Percentiles rank a stretch among this genome's conserved stretches.
phyloP scores from a whole-genome alignment of 495 filamentous ascomycete genomes.

The Saxophila tyrrhenica region DNA sequence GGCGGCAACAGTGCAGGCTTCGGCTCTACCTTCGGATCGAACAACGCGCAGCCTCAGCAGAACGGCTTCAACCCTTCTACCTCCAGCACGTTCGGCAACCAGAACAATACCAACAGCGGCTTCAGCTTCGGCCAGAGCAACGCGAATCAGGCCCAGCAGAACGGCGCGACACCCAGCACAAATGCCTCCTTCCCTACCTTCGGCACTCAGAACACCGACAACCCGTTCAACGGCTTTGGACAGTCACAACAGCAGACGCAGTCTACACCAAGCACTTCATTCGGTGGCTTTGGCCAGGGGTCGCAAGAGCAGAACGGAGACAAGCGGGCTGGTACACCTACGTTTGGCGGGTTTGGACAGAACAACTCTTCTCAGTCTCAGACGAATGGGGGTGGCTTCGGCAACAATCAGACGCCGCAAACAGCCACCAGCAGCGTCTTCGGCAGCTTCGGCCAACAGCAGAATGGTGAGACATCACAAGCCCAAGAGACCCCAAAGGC shows the following conservation, averaged over 20 bases:
- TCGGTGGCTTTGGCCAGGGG: conserved; percentile 5
- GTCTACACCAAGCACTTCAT: not conserved
- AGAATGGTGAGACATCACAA: not conserved
- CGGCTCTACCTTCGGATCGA: conserved; percentile 4
- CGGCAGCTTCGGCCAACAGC: conserved; percentile 3
- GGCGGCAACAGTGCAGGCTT: not conserved
- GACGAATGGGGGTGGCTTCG: not conserved
- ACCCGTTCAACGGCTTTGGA: conserved; percentile 4
- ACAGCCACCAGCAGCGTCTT: not conserved
- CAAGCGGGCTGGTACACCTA: not conserved
- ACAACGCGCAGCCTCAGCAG: conserved; percentile 7
- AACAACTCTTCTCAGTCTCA: not conserved
- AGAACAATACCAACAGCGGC: not conserved
- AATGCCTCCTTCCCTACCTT: conserved; percentile 14
- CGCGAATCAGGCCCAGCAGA: conserved; percentile 2
- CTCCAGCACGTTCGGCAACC: not conserved
- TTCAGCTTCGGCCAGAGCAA: conserved; percentile 3
- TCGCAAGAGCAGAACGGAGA: conserved; percentile 1
- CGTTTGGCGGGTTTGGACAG: conserved; percentile 5
- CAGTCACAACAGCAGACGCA: conserved; percentile 3
- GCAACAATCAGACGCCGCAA: not conserved
- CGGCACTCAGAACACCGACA: not conserved
- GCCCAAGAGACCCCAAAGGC: conserved; percentile 4
- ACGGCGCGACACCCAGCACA: conserved; percentile 5
- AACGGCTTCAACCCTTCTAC: conserved; percentile 12